Evolutionary conservation across 2,329 filamentous ascomycete genomes (phyloP), one percentile per base, ranked within the genome.

Genomic region (Arthrinium puccinioides): DNA sequence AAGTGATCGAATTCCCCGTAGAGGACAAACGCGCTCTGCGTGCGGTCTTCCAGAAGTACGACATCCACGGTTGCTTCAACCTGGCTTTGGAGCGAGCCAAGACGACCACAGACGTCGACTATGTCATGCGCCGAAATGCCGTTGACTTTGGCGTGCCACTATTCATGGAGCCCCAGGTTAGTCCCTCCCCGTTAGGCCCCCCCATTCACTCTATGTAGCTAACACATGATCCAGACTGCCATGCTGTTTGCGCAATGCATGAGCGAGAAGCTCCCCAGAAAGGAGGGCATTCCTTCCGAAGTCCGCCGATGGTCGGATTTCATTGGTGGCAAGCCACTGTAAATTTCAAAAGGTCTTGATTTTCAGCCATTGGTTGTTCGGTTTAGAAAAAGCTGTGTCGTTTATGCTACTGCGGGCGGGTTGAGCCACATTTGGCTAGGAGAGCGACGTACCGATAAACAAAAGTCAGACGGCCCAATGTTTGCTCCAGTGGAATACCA

Each of bases 131-230:
- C 55, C 80, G 92, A 60, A 98, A 98, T 58, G 92, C 92, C 20
- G 92, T 98, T 39, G 92, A 98, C 67, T 98, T 98, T 62, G 90
- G 90, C 51, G 88, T 97, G 21, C 92, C 92, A 33, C 72, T 98
- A 39, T 97, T 98, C 64, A 96, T 96, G 89, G 90, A 97, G 70
- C 87, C 89, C 38, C 90, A 92, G 82, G 88, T 94, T 71, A 69
- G 78, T 62, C 48, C 39, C 37, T 28, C 16, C 27, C 13, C 13
- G 18, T 23, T 19, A n/a, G n/a, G n/a, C n/a, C n/a, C 15, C 15
- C 32, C 19, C 9, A 2, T 11, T 24, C 13, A 19, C 23, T 35
- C 38, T 48, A 47, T 61, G 66, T 53, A 67, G 45, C 9, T 7
- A 29, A 29, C 10, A n/a, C 30, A 29, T 10, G 15, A 9, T 36